Conservation (phyloP, 1,284 basidiomycete genomes). For the Malassezia dermatis region DNA sequence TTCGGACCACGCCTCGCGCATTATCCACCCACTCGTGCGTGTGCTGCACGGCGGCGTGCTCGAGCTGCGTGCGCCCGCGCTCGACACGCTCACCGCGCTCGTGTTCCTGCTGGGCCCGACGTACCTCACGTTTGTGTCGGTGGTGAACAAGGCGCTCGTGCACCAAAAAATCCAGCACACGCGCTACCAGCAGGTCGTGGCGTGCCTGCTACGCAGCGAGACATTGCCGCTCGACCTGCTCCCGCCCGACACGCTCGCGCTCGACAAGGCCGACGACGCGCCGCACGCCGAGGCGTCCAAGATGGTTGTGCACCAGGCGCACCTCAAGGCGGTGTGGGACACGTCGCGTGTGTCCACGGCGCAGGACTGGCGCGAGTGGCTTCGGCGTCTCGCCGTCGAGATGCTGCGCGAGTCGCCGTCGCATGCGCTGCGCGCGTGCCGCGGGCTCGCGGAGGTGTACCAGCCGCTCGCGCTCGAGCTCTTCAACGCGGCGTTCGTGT, state of each 20-base stretch:
- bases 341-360: conserved; percentile 63
- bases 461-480: conserved; percentile 82
- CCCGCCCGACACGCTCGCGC: conserved; percentile 23
- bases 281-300: conserved; percentile 56
- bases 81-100: conserved; percentile 87
- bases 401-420: conserved; percentile 98
- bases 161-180: conserved; percentile 72
- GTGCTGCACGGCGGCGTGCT: conserved; percentile 67
- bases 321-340: conserved; percentile 95
- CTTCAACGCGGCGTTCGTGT: conserved; percentile 96
- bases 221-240: conserved; percentile 61
- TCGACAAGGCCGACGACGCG: conserved; percentile 47
- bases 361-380: conserved; percentile 95
- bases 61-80: conserved; percentile 73
- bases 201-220: conserved; percentile 83
- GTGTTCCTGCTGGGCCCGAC: conserved; percentile 88
- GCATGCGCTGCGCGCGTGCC: conserved; percentile 88
- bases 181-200: conserved; percentile 77
- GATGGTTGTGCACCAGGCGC: conserved; percentile 91
- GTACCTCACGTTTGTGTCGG: conserved; percentile 93
- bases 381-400: conserved; percentile 82
- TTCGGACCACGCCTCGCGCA: conserved; percentile 93
- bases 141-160: conserved; percentile 79
- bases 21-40: conserved; percentile 87
- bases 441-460: conserved; percentile 83